Percentiles rank a stretch among this genome's conserved stretches.
phyloP scores from a whole-genome alignment of 805 yeast genomes.

The Ogataea pini region DNA sequence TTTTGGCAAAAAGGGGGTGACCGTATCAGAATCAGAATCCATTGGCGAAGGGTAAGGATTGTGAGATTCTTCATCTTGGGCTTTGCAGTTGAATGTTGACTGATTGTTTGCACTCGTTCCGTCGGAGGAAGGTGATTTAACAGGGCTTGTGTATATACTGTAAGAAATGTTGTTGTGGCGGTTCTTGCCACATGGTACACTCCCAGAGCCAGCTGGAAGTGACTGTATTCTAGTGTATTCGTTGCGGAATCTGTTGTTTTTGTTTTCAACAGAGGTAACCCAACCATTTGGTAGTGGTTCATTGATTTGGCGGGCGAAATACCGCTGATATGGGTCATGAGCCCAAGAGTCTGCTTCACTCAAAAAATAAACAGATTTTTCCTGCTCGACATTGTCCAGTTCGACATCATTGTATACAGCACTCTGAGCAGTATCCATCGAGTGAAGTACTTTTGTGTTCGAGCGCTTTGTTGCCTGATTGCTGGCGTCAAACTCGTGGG shows the following conservation, averaged over 20 bases:
- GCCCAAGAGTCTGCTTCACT: conserved; percentile 23
- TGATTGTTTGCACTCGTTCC: not conserved
- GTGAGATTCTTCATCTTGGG: not conserved
- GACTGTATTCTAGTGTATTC: conserved; percentile 12
- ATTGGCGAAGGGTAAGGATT: conserved; percentile 17
- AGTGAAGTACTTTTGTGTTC: not conserved
- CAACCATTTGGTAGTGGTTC: conserved; percentile 24
- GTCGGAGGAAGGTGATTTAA: conserved; percentile 1
- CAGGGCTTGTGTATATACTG: conserved; percentile 5
- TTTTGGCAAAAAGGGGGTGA: conserved; percentile 18
- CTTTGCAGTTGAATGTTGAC: not conserved
- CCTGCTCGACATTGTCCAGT: not conserved
- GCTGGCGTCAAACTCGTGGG: not conserved
- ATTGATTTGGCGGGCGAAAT: conserved; percentile 18
- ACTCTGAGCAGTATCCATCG: not conserved
- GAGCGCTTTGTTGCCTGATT: not conserved
- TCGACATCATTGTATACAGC: no score
- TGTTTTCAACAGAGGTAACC: conserved; percentile 19
- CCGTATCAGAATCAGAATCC: conserved; percentile 15
- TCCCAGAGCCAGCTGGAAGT: not conserved
- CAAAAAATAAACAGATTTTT: conserved; percentile 8
- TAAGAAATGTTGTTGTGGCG: not conserved
- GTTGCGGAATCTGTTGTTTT: conserved; percentile 20
- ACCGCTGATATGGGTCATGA: conserved; percentile 30
- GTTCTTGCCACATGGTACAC: not conserved